phyloP scores from a whole-genome alignment of 2,329 filamentous ascomycete genomes.

The Monascus ruber region DNA sequence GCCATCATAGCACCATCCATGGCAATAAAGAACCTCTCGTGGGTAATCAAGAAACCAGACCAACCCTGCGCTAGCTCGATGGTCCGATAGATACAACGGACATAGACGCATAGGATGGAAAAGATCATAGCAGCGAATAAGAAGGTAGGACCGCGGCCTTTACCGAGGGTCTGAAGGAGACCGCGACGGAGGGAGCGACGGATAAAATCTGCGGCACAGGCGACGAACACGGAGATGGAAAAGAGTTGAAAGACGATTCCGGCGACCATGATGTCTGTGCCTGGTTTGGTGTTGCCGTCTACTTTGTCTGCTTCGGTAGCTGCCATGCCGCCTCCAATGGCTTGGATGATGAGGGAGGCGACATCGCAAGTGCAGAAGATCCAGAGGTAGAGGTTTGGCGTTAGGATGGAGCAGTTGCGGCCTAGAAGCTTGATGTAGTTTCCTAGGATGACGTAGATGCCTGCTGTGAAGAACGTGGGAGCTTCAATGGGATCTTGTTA shows the following conservation, averaged over 20 bases:
- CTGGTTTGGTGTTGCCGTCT: constrained; percentile 36
- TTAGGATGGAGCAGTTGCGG: constrained; percentile 32
- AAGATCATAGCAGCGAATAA: constrained; percentile 30
- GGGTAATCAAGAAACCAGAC: constrained; percentile 40
- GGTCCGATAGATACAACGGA: constrained; percentile 40
- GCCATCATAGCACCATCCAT: constrained; percentile 41
- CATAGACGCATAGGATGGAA: constrained; percentile 35
- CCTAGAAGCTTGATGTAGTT: constrained; percentile 37
- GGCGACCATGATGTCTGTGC: constrained; percentile 40
- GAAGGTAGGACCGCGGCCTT: constrained; percentile 14
- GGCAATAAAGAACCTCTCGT: constrained; percentile 39
- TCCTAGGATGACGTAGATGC: constrained; percentile 40
- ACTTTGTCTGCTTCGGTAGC: constrained; percentile 33
- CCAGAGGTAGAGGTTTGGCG: constrained; percentile 35
- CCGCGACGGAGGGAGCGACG: constrained; percentile 19
- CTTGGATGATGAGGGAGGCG: constrained; percentile 45
- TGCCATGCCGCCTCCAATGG: constrained; percentile 43
- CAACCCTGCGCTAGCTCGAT: constrained; percentile 42
- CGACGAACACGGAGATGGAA: constrained; percentile 43
- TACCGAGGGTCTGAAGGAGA: constrained; percentile 14
- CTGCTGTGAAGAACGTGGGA: constrained; percentile 42
- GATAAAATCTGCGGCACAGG: constrained; percentile 38
- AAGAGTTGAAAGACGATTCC: constrained; percentile 50
- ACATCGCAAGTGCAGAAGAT: constrained; percentile 44
- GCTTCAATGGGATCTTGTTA: constrained; percentile 10